Conservation (phyloP, 1,139 yeast genomes). For the Torulaspora globosa region DNA sequence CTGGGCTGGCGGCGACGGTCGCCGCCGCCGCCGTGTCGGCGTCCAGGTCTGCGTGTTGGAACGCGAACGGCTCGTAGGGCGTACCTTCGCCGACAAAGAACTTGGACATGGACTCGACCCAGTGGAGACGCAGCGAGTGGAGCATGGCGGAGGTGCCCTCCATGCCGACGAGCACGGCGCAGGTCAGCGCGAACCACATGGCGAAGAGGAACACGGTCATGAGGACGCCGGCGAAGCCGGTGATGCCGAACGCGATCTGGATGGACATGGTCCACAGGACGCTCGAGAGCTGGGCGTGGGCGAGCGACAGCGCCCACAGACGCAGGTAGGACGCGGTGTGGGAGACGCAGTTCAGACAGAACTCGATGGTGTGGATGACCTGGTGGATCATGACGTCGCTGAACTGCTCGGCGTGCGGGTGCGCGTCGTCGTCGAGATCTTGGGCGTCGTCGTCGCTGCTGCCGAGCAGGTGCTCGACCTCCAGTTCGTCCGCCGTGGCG, state of each 20-base stretch:
- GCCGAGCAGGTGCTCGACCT: conserved; percentile 26
- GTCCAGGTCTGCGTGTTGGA: conserved; percentile 39
- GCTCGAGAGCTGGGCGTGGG: conserved; percentile 91
- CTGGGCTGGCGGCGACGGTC: not conserved
- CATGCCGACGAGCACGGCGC: conserved; percentile 88
- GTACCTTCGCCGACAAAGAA: conserved; percentile 95
- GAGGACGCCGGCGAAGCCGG: conserved; percentile 66
- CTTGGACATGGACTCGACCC: conserved; percentile 99
- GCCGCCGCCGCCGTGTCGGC: conserved; percentile 12
- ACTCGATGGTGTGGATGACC: conserved; percentile 96
- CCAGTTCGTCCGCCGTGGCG: conserved; percentile 31
- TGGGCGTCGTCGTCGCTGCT: conserved; percentile 20
- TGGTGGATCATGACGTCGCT: conserved; percentile 97
- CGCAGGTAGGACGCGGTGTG: conserved; percentile 97
- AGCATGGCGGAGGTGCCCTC: conserved; percentile 99
- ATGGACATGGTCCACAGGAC: conserved; percentile 97
- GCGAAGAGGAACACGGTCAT: conserved; percentile 78
- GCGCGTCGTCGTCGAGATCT: conserved; percentile 44
- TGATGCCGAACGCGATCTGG: conserved; percentile 69
- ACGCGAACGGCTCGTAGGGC: conserved; percentile 78
- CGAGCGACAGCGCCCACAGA: conserved; percentile 94
- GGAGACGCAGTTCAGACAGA: conserved; percentile 93
- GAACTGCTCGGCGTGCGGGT: conserved; percentile 55
- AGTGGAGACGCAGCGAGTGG: conserved; percentile 91
- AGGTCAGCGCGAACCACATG: conserved; percentile 91